Evolutionary conservation across 73 alveolate genomes (phyloP).

Genomic region (Paraurostyla sp.): DNA sequence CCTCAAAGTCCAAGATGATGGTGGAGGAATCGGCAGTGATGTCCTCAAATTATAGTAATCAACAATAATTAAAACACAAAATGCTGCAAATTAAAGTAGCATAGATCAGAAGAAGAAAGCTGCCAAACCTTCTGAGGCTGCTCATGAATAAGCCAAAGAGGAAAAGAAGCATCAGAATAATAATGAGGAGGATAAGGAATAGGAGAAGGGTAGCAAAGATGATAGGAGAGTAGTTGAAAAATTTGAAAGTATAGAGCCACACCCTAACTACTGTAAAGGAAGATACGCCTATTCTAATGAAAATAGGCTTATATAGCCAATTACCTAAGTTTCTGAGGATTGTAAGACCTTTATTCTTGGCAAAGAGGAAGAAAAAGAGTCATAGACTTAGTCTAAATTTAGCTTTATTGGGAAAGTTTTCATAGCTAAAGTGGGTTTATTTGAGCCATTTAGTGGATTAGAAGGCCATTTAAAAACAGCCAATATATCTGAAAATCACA

Average conservation of each 20-base stretch:
- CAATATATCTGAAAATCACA: too few relatives aligned
- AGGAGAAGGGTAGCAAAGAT: neutral
- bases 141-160: slow-evolving; percentile 1
- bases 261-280: slow-evolving; percentile 3
- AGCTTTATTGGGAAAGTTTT: too few relatives aligned
- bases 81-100: too few relatives aligned
- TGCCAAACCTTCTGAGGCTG: neutral
- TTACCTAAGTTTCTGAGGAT: neutral
- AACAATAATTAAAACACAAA: too few relatives aligned
- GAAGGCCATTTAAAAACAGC: too few relatives aligned
- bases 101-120: neutral
- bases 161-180: neutral
- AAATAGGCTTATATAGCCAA: neutral
- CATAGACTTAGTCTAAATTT: too few relatives aligned
- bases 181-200: neutral
- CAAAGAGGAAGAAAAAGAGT: too few relatives aligned
- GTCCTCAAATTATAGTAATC: neutral
- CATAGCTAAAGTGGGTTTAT: too few relatives aligned
- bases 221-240: slow-evolving; percentile 19
- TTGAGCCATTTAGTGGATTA: too few relatives aligned
- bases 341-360: neutral
- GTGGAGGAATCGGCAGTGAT: slow-evolving; percentile 34
- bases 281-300: neutral
- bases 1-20: slow-evolving; percentile 20
- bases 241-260: slow-evolving; percentile 41